Percentiles rank a stretch among this genome's conserved stretches.
Evolutionary conservation across 83 land plant genomes (phyloP).

Genomic region (Thuja plicata): DNA sequence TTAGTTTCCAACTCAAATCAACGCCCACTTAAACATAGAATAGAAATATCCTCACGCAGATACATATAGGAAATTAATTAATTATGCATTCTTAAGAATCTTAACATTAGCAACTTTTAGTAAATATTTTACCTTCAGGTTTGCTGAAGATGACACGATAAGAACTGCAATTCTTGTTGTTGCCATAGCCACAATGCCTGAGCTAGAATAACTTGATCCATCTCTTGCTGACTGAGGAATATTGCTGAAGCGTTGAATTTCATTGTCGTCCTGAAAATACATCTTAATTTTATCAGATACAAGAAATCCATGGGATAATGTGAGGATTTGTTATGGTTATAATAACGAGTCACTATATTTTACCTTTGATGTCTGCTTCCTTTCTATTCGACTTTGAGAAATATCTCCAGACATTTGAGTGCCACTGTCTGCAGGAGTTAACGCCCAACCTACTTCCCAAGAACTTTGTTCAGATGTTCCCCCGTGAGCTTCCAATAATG

Average conservation of each 20-base stretch:
- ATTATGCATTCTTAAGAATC: background rate
- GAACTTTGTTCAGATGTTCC: slow-evolving; percentile 44
- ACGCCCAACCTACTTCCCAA: slow-evolving; percentile 93
- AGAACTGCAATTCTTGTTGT: slow-evolving; percentile 57
- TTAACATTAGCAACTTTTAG: background rate
- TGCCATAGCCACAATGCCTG: slow-evolving; percentile 28
- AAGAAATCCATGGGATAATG: background rate
- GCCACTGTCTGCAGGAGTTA: slow-evolving; percentile 41
- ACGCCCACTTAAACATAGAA: background rate
- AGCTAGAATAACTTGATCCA: slow-evolving; percentile 24
- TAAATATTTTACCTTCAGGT: slow-evolving; percentile 26
- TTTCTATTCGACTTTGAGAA: slow-evolving; percentile 18
- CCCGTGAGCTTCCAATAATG: slow-evolving; percentile 64
- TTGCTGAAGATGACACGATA: slow-evolving; percentile 19
- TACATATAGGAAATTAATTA: background rate
- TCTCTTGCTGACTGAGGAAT: slow-evolving; percentile 5
- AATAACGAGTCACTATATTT: background rate
- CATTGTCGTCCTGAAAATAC: slow-evolving; percentile 1
- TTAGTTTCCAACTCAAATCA: background rate
- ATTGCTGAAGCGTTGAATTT: background rate
- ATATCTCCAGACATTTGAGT: slow-evolving; percentile 9
- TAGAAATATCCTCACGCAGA: background rate
- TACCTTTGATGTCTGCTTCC: slow-evolving; percentile 15
- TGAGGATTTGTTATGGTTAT: background rate
- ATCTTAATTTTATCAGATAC: background rate